Percentiles rank a stretch among this genome's conserved stretches.
These are phyloP conservation scores for Candida xyloterini DNA, from an alignment of 805 yeast genomes.

Conservation along the genomic window DNA sequence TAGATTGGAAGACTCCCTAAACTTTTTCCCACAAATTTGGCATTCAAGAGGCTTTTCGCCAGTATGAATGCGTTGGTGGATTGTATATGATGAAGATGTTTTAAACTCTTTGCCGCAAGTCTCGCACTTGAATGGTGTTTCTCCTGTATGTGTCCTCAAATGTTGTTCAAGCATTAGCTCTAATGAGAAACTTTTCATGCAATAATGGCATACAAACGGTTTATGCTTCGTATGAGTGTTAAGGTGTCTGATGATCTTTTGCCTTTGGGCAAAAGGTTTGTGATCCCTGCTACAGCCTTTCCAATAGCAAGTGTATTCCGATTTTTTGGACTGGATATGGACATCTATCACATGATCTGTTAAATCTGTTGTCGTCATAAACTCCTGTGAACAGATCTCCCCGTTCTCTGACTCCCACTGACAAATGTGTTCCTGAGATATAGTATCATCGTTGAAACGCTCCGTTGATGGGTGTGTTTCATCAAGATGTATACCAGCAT, in stretches of 20 bases:
- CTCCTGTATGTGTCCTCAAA: constrained; percentile 82
- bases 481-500: constrained; percentile 35
- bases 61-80: constrained; percentile 82
- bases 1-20: constrained; percentile 85
- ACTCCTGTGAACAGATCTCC: constrained; percentile 46
- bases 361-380: constrained; percentile 54
- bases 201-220: constrained; percentile 70
- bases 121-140: constrained; percentile 75
- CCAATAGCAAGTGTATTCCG: constrained; percentile 75
- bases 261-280: constrained; percentile 72
- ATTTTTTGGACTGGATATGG: constrained; percentile 75
- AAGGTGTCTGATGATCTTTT: constrained; percentile 80
- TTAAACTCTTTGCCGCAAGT: constrained; percentile 77
- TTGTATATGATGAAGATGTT: constrained; percentile 75
- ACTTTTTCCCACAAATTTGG: constrained; percentile 75
- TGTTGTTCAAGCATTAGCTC: constrained; percentile 80
- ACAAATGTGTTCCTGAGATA: constrained; percentile 27
- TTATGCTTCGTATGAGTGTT: constrained; percentile 84
- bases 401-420: constrained; percentile 36
- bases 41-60: constrained; percentile 87
- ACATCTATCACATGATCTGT: constrained; percentile 64
- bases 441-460: background rate
- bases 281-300: constrained; percentile 63
- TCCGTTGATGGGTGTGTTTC: constrained; percentile 1
- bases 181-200: constrained; percentile 72